phyloP scores from a whole-genome alignment of 495 filamentous ascomycete genomes.

The Penicillium flavigenum region DNA sequence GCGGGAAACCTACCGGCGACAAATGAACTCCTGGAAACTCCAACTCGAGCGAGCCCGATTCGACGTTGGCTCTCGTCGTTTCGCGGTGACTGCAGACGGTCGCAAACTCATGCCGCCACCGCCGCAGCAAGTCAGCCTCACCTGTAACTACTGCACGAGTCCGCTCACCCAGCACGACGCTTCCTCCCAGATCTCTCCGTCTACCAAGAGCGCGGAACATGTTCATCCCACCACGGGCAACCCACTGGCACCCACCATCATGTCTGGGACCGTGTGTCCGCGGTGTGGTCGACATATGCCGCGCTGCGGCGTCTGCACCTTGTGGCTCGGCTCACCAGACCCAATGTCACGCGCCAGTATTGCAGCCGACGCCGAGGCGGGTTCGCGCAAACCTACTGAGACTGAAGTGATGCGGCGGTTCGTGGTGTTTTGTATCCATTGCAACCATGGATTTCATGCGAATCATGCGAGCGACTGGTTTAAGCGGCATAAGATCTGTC shows the following conservation, averaged over 20 bases:
- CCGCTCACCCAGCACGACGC: constrained; percentile 47
- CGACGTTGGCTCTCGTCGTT: constrained; percentile 55
- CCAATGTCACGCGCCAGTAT: constrained; percentile 58
- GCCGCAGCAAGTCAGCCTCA: constrained; percentile 73
- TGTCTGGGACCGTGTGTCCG: constrained; percentile 67
- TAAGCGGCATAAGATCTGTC: constrained; percentile 72
- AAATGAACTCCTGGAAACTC: constrained; percentile 74
- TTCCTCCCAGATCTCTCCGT: constrained; percentile 37
- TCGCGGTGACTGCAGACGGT: constrained; percentile 62
- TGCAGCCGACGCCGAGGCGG: constrained; percentile 48
- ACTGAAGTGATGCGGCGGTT: constrained; percentile 48
- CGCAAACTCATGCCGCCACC: constrained; percentile 63
- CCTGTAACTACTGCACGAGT: constrained; percentile 78
- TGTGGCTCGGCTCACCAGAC: constrained; percentile 79
- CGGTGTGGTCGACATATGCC: constrained; percentile 85
- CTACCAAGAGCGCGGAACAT: constrained; percentile 30
- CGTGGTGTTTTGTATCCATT: constrained; percentile 81
- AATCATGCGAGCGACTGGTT: constrained; percentile 93
- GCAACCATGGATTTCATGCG: constrained; percentile 86
- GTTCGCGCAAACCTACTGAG: constrained; percentile 29
- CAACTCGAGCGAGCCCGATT: constrained; percentile 64
- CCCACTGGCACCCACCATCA: constrained; percentile 35
- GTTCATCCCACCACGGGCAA: constrained; percentile 41
- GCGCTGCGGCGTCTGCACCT: constrained; percentile 82
- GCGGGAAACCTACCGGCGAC: constrained; percentile 76